Conservation (phyloP, 352 stramenopile species). For the Hyaloperonospora arabidopsidis region DNA sequence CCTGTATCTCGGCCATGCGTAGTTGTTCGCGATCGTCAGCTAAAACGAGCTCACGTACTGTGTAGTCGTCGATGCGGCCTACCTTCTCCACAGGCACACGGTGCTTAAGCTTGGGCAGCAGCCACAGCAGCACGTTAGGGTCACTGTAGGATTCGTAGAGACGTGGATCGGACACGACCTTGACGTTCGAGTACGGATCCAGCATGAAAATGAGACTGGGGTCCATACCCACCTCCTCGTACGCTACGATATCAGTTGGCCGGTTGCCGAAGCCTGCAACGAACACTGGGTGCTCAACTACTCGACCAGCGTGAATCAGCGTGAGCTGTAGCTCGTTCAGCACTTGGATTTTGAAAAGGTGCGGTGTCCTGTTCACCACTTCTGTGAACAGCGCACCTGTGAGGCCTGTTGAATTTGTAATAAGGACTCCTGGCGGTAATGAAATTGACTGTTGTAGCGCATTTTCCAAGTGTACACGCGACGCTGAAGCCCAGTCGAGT, state of each 20-base stretch:
- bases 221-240: constrained; percentile 69
- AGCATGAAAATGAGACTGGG: constrained; percentile 72
- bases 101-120: constrained; percentile 75
- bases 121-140: constrained; percentile 69
- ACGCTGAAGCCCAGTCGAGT: constrained; percentile 69
- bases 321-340: constrained; percentile 77
- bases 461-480: constrained; percentile 66
- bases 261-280: constrained; percentile 83
- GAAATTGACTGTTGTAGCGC: constrained; percentile 48
- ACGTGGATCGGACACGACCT: constrained; percentile 44
- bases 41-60: constrained; percentile 63
- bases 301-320: constrained; percentile 65
- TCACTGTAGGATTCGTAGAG: constrained; percentile 81
- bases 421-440: constrained; percentile 60
- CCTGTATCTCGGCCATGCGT: constrained; percentile 52
- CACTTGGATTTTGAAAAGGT: constrained; percentile 79
- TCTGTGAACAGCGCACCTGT: constrained; percentile 73
- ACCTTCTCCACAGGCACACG: constrained; percentile 76
- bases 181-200: constrained; percentile 72
- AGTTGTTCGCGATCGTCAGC: constrained; percentile 74
- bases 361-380: constrained; percentile 81
- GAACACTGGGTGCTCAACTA: constrained; percentile 68
- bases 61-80: constrained; percentile 73
- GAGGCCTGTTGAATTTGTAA: constrained; percentile 76
- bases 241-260: constrained; percentile 73